phyloP scores from a whole-genome alignment of 768 basidiomycete genomes.

The Suillus ampliporus region DNA sequence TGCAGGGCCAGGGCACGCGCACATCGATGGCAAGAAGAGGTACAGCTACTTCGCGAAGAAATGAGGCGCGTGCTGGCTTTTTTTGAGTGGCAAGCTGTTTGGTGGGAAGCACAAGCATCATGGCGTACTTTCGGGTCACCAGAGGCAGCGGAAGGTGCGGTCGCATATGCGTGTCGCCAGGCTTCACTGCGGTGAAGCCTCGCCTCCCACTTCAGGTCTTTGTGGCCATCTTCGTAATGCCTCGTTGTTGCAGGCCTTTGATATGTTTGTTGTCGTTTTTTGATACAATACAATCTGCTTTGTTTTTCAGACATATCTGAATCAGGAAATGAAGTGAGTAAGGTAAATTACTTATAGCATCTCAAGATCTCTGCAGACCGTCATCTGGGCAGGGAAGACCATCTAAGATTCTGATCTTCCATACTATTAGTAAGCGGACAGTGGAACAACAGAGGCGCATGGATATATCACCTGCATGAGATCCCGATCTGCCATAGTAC shows the following conservation, averaged over 20 bases:
- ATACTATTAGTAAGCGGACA: too few relatives aligned
- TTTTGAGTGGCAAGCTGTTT: slow-evolving; percentile 17
- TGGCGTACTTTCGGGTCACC: neutral
- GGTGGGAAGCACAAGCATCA: slow-evolving; percentile 20
- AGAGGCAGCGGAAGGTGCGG: slow-evolving; percentile 2
- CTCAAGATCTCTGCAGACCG: too few relatives aligned
- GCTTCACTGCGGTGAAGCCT: neutral
- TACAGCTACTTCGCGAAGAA: slow-evolving; percentile 28
- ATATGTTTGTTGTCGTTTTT: neutral
- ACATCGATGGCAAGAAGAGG: slow-evolving; percentile 24
- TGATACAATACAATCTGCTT: neutral
- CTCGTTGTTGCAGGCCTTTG: too few relatives aligned
- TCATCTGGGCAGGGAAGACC: too few relatives aligned
- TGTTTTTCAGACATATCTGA: too few relatives aligned
- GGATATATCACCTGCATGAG: too few relatives aligned
- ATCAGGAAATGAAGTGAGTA: too few relatives aligned
- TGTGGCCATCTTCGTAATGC: neutral
- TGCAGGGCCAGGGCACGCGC: slow-evolving; percentile 23
- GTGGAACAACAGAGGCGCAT: too few relatives aligned
- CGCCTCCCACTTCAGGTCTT: neutral
- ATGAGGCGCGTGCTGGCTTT: slow-evolving; percentile 26
- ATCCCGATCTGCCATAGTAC: too few relatives aligned
- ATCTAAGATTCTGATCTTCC: too few relatives aligned
- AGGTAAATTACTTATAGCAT: too few relatives aligned
- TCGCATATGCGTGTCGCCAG: slow-evolving; percentile 16